A percentile compares a stretch with the other conserved stretches of the same genome.
These are phyloP conservation scores for Taphrina pruni DNA, from an alignment of 1,139 yeast species.

Conservation along the genomic window DNA sequence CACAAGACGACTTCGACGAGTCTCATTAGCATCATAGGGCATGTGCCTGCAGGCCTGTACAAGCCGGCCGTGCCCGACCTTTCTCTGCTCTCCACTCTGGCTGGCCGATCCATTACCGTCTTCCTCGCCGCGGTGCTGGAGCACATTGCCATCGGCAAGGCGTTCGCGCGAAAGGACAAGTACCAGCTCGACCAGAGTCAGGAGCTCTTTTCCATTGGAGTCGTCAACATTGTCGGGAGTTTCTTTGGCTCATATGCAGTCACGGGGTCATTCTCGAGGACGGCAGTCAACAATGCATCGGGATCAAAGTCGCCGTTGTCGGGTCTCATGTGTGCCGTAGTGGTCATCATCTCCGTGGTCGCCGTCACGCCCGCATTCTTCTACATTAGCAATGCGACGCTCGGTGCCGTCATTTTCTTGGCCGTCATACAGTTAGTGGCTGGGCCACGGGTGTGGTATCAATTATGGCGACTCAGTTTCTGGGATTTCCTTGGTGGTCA, in stretches of 20 bases:
- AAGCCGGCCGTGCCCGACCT: conserved; percentile 79
- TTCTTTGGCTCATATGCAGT: conserved; percentile 94
- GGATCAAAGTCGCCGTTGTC: conserved; percentile 94
- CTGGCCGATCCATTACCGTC: conserved; percentile 82
- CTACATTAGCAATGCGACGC: conserved; percentile 89
- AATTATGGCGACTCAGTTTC: conserved; percentile 74
- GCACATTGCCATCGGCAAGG: conserved; percentile 90
- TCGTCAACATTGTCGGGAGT: conserved; percentile 85
- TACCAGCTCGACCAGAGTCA: conserved; percentile 83
- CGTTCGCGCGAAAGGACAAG: conserved; percentile 89
- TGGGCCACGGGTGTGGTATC: conserved; percentile 71
- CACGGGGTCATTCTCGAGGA: conserved; percentile 92
- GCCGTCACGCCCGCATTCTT: conserved; percentile 80
- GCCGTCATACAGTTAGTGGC: conserved; percentile 89
- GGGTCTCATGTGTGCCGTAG: conserved; percentile 86
- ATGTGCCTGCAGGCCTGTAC: conserved; percentile 79
- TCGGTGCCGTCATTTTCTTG: conserved; percentile 61
- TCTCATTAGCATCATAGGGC: conserved; percentile 69
- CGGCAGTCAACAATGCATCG: conserved; percentile 91
- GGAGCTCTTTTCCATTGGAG: conserved; percentile 92
- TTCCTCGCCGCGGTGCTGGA: conserved; percentile 66
- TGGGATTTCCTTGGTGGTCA: conserved; percentile 76
- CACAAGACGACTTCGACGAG: conserved; percentile 52
- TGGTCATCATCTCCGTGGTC: conserved; percentile 83
- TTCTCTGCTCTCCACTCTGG: conserved; percentile 66